Evolutionary conservation across 768 basidiomycete genomes (phyloP).

Genomic region (Floccularia luteovirens): DNA sequence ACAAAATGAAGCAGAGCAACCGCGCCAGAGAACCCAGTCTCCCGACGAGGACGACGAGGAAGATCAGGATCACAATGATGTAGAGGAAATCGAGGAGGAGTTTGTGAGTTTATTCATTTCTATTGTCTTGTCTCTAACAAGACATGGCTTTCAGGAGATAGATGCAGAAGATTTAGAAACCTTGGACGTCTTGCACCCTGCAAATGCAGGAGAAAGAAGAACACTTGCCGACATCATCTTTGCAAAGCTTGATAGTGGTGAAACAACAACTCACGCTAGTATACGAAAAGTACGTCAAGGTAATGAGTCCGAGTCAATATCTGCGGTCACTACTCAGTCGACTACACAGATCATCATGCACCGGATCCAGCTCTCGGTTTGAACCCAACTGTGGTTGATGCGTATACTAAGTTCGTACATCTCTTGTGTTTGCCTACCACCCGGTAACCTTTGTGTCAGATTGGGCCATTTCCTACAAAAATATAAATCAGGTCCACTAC

Average conservation of each 20-base stretch:
- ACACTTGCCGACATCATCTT: constrained; percentile 98
- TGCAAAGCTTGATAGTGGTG: constrained; percentile 73
- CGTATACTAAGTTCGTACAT: constrained; percentile 77
- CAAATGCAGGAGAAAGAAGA: constrained; percentile 66
- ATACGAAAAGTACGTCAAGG: constrained; percentile 60
- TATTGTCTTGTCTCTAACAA: constrained; percentile 1
- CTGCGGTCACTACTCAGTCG: constrained; percentile 1
- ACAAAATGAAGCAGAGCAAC: constrained; percentile 16
- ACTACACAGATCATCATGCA: constrained; percentile 35
- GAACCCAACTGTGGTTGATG: constrained; percentile 87
- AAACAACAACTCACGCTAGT: constrained; percentile 42
- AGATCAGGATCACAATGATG: constrained; percentile 38
- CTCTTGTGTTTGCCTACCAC: not conserved
- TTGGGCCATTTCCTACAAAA: constrained; percentile 78
- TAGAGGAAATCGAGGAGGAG: constrained; percentile 51
- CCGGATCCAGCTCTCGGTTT: constrained; percentile 83
- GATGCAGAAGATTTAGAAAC: constrained; percentile 86
- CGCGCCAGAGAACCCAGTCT: not conserved
- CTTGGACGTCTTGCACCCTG: constrained; percentile 73
- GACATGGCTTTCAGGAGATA: constrained; percentile 53
- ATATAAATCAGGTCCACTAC: constrained; percentile 91
- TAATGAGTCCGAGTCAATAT: constrained; percentile 12
- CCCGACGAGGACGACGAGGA: constrained; percentile 57
- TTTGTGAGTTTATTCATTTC: constrained; percentile 35
- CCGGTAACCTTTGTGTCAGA: constrained; percentile 31